These are phyloP conservation scores for Babjeviella inositovora DNA, from an alignment of 805 yeast genomes.

Conservation along the genomic window DNA sequence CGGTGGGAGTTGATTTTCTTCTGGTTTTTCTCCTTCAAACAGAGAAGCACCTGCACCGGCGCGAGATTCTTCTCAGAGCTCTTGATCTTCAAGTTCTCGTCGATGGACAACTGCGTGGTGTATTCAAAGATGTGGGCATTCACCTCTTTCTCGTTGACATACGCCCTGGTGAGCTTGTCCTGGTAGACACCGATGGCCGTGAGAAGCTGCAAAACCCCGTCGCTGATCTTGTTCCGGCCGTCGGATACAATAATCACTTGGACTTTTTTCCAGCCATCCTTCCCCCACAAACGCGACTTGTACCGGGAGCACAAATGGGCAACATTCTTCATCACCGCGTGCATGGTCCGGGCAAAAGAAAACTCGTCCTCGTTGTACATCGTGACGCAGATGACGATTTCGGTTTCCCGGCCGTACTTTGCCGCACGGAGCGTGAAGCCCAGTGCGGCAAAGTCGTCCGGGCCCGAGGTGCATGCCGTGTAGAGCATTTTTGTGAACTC, in stretches of 20 bases:
- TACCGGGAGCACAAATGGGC: slow-evolving; percentile 74
- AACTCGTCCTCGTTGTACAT: slow-evolving; percentile 95
- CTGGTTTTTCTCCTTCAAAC: slow-evolving; percentile 82
- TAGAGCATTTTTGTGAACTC: slow-evolving; percentile 95
- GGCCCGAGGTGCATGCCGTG: slow-evolving; percentile 91
- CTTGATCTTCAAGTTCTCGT: slow-evolving; percentile 75
- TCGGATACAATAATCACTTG: slow-evolving; percentile 87
- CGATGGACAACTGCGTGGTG: slow-evolving; percentile 88
- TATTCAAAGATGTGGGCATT: slow-evolving; percentile 91
- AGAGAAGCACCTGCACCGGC: slow-evolving; percentile 88
- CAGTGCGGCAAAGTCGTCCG: slow-evolving; percentile 63
- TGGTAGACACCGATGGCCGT: slow-evolving; percentile 96
- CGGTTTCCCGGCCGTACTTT: slow-evolving; percentile 81
- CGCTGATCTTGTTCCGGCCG: slow-evolving; percentile 81
- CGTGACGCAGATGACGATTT: slow-evolving; percentile 81
- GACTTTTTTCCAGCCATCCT: slow-evolving; percentile 92
- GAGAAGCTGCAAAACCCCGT: slow-evolving; percentile 72
- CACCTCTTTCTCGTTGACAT: slow-evolving; percentile 82
- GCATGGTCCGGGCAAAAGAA: slow-evolving; percentile 83
- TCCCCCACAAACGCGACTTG: slow-evolving; percentile 85
- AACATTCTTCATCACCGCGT: slow-evolving; percentile 84
- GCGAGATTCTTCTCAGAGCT: slow-evolving; percentile 84
- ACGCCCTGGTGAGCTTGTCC: slow-evolving; percentile 92
- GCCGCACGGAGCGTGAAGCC: slow-evolving; percentile 84
- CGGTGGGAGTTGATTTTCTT: slow-evolving; percentile 95